Evolutionary conservation across 495 filamentous ascomycete genomes (phyloP).

Genomic region (Neurospora intermedia): DNA sequence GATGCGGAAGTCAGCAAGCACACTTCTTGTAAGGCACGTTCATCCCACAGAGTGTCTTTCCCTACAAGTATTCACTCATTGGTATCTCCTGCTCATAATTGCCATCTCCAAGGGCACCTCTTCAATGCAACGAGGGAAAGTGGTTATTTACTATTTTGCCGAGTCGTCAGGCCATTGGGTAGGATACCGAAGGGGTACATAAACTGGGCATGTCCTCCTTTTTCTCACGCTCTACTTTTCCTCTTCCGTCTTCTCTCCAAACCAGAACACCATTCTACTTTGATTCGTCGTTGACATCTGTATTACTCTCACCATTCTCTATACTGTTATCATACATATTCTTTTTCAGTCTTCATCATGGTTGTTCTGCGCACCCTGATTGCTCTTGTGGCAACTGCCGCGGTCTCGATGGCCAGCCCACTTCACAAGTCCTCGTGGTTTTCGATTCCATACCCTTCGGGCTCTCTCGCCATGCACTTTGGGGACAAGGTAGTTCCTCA

Average conservation of each 20-base stretch:
- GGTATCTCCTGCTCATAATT: background rate
- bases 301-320: background rate
- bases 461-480: background rate
- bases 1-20: background rate
- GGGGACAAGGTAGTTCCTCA: background rate
- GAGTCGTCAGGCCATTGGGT: background rate
- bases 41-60: background rate
- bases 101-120: background rate
- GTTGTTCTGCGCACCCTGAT: constrained; percentile 24
- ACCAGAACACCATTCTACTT: background rate
- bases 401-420: constrained; percentile 23
- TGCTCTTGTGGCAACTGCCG: constrained; percentile 18
- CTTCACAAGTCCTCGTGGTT: constrained; percentile 21
- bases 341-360: constrained; percentile 7
- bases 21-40: background rate
- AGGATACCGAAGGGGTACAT: background rate
- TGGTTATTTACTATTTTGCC: background rate
- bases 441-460: background rate
- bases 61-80: background rate
- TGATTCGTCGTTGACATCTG: background rate
- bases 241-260: background rate
- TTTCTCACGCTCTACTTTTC: background rate
- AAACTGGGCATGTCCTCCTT: background rate
- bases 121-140: background rate
- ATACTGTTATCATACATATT: background rate